Conservation (phyloP, 106 monocot genomes). For the Posidonia australis region DNA sequence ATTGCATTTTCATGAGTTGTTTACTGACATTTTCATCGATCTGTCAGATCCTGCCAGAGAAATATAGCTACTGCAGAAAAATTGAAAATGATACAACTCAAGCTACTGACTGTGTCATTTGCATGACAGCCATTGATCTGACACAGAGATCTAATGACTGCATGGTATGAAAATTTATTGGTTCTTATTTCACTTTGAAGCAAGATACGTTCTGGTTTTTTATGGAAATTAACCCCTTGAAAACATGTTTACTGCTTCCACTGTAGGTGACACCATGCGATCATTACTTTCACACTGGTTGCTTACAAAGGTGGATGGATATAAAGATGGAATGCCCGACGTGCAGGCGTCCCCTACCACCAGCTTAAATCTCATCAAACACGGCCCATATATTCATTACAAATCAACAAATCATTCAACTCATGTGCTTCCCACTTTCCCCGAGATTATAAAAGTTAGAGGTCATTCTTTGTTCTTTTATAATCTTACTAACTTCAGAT, state of each 20-base stretch:
- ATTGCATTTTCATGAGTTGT: background rate
- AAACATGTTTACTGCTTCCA: background rate
- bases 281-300: constrained; percentile 88
- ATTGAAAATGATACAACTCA: constrained; percentile 38
- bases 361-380: constrained; percentile 28
- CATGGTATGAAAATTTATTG: constrained; percentile 45
- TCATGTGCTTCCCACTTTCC: background rate
- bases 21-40: background rate
- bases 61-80: constrained; percentile 73
- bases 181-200: background rate
- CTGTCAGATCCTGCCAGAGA: constrained; percentile 76
- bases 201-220: background rate
- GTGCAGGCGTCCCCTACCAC: constrained; percentile 72
- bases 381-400: constrained; percentile 4
- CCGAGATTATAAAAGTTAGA: too few species aligned
- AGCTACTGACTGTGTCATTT: constrained; percentile 81
- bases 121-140: constrained; percentile 78
- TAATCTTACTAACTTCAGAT: too few species aligned
- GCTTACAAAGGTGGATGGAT: constrained; percentile 99
- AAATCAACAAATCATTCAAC: constrained; percentile 2
- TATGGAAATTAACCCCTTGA: background rate
- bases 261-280: constrained; percentile 94
- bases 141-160: constrained; percentile 48
- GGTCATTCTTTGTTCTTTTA: too few species aligned
- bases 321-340: constrained; percentile 99